phyloP scores from a whole-genome alignment of 1,284 basidiomycete genomes.

The Moniliella sp. region DNA sequence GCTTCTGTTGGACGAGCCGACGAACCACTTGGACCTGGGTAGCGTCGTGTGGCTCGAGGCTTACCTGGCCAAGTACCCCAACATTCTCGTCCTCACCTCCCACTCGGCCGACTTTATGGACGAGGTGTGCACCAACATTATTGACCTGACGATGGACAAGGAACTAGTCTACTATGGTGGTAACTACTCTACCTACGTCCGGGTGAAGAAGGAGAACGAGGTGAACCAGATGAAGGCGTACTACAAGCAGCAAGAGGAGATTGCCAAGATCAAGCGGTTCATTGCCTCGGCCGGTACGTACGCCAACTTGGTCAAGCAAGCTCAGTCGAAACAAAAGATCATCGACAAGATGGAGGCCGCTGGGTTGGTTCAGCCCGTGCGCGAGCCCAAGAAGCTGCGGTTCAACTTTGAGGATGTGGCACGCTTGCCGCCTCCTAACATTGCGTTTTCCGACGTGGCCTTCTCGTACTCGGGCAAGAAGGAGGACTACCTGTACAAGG shows the following conservation, averaged over 20 bases:
- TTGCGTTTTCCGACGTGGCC: constrained; percentile 80
- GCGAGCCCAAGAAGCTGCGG: constrained; percentile 48
- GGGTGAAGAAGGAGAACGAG: constrained; percentile 89
- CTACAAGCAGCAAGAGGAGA: constrained; percentile 91
- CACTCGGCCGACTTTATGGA: constrained; percentile 99
- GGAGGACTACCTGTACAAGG: constrained; percentile 66
- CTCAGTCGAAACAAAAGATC: constrained; percentile 90
- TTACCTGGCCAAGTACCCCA: constrained; percentile 89
- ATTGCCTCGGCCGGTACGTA: constrained; percentile 96
- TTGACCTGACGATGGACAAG: constrained; percentile 76
- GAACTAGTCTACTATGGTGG: constrained; percentile 68
- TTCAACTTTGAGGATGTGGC: constrained; percentile 92
- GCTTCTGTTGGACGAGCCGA: constrained; percentile 52
- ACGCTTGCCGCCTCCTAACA: constrained; percentile 84
- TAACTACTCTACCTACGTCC: constrained; percentile 88
- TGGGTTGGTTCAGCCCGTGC: constrained; percentile 75
- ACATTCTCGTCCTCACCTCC: constrained; percentile 72
- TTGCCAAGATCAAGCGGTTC: constrained; percentile 86
- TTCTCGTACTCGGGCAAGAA: constrained; percentile 80
- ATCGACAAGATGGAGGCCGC: constrained; percentile 99
- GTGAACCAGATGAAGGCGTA: constrained; percentile 98
- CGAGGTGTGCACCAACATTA: constrained; percentile 62
- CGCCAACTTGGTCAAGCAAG: constrained; percentile 91
- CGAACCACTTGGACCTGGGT: constrained; percentile 74
- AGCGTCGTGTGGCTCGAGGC: constrained; percentile 98